Conservation (phyloP, 1,139 yeast genomes). For the Hansenula lynferdii region DNA sequence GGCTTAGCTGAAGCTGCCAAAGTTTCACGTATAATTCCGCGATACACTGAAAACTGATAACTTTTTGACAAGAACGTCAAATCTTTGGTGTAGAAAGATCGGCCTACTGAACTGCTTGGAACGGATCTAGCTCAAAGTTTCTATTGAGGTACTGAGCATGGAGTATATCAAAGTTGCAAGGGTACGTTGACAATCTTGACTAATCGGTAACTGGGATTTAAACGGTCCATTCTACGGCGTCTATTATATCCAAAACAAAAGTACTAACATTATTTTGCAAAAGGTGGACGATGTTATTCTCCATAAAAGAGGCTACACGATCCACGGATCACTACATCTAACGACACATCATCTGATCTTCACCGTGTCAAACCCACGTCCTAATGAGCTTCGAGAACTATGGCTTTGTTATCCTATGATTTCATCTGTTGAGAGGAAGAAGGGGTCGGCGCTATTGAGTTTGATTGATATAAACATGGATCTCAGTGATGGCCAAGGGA, state of each 20-base stretch:
- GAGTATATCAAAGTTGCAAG: constrained; percentile 53
- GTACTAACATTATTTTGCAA: not conserved
- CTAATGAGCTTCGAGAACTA: constrained; percentile 48
- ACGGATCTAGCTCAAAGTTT: too few relatives aligned
- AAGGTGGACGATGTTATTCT: constrained; percentile 66
- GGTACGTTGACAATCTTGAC: constrained; percentile 21
- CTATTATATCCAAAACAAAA: not conserved
- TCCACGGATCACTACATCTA: constrained; percentile 67
- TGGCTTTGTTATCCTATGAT: constrained; percentile 95
- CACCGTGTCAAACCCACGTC: constrained; percentile 29
- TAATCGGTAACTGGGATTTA: too few relatives aligned
- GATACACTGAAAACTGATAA: too few relatives aligned
- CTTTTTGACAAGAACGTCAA: too few relatives aligned
- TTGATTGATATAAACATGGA: constrained; percentile 6
- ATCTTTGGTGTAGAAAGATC: too few relatives aligned
- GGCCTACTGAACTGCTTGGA: too few relatives aligned
- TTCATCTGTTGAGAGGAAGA: constrained; percentile 55
- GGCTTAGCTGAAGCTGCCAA: too few relatives aligned
- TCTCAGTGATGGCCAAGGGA: constrained; percentile 4
- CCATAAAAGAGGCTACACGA: constrained; percentile 62
- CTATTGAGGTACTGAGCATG: too few relatives aligned
- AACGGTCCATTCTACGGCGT: not conserved
- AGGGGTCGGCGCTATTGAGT: constrained; percentile 29
- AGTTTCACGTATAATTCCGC: too few relatives aligned
- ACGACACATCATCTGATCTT: constrained; percentile 89